These are phyloP conservation scores for Plectosphaerella cucumerina DNA, from an alignment of 2,329 filamentous ascomycete genomes.

Conservation along the genomic window DNA sequence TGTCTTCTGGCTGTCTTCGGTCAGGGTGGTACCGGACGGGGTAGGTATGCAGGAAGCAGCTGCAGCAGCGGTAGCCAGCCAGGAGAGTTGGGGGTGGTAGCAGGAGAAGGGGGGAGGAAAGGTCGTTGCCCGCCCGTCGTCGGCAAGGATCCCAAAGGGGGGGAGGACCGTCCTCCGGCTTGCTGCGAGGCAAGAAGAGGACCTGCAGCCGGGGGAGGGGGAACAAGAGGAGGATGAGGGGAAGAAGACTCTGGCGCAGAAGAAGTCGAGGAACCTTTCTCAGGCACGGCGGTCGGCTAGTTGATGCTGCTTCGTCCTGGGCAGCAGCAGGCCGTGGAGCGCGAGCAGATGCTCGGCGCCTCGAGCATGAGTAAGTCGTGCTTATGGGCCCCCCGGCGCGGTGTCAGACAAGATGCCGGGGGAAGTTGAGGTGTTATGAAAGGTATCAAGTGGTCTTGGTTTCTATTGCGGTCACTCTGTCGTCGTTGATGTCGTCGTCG, in stretches of 20 bases:
- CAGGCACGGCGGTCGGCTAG: constrained; percentile 5
- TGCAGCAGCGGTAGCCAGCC: constrained; percentile 11
- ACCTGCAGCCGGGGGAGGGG: constrained; percentile 2
- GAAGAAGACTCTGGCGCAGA: too few relatives aligned
- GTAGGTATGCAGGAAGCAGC: constrained; percentile 27
- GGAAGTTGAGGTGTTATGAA: too few relatives aligned
- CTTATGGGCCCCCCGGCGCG: too few relatives aligned
- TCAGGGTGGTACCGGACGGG: constrained; percentile 26
- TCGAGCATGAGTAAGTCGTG: too few relatives aligned
- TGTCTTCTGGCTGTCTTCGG: constrained; percentile 20
- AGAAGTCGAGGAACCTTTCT: background rate
- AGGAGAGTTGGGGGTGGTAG: constrained; percentile 18
- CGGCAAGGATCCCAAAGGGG: constrained; percentile 16
- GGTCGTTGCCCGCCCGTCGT: constrained; percentile 8
- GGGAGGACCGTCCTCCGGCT: constrained; percentile 8
- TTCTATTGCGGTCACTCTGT: too few relatives aligned
- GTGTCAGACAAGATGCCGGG: too few relatives aligned
- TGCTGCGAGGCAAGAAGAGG: background rate
- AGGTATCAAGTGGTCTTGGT: too few relatives aligned
- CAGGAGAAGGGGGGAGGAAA: constrained; percentile 13
- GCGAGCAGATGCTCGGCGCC: too few relatives aligned
- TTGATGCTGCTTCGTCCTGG: constrained; percentile 1
- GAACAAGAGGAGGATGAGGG: constrained; percentile 1
- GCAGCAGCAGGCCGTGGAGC: too few relatives aligned
- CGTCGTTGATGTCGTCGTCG: too few relatives aligned